Conservation (phyloP, 257 asterid genomes). For the Agastache rugosa region DNA sequence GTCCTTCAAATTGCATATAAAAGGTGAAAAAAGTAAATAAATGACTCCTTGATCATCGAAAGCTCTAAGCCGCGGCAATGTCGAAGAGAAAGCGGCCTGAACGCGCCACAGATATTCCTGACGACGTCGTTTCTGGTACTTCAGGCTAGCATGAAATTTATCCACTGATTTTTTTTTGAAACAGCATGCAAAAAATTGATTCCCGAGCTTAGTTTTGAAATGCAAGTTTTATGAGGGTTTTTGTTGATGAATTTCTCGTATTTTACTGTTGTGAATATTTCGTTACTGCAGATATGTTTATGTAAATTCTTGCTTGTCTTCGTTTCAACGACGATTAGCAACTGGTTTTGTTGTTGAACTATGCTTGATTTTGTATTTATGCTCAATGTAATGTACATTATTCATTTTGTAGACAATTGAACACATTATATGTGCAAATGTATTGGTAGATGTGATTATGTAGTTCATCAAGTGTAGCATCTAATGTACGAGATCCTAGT, state of each 20-base stretch:
- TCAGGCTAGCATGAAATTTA: slow-evolving; percentile 28
- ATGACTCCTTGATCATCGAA: neutral
- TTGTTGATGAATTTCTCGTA: neutral
- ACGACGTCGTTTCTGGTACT: neutral
- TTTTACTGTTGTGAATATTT: neutral
- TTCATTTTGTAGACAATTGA: neutral
- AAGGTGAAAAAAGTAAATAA: too few relatives aligned
- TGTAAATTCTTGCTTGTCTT: neutral
- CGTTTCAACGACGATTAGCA: neutral
- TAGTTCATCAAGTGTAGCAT: neutral
- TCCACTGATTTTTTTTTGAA: neutral
- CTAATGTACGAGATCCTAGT: neutral
- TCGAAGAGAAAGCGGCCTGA: slow-evolving; percentile 29
- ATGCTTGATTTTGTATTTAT: neutral
- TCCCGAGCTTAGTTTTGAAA: neutral
- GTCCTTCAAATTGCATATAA: too few relatives aligned
- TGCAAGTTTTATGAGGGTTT: slow-evolving; percentile 5
- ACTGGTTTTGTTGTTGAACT: neutral
- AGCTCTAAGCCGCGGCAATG: slow-evolving; percentile 14
- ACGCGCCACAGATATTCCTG: slow-evolving; percentile 3
- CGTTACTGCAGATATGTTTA: neutral
- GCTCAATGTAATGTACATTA: neutral
- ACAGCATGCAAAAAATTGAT: neutral
- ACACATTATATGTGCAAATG: neutral
- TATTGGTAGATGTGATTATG: neutral